A percentile compares a stretch with the other conserved stretches of the same genome.
Conservation (phyloP, 257 asterid species). For the Misopates orontium region DNA sequence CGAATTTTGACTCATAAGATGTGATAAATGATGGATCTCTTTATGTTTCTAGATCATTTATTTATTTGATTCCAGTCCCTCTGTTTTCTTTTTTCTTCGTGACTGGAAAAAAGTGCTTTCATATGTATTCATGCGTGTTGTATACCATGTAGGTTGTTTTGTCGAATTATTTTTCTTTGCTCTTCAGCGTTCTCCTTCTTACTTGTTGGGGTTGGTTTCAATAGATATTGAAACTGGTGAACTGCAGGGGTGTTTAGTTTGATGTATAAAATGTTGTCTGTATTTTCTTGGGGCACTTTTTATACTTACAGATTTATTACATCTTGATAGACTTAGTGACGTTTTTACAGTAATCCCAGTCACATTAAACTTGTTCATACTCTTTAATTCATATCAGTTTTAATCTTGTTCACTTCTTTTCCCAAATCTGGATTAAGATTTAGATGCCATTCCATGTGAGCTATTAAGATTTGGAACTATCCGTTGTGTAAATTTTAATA, state of each 20-base stretch:
- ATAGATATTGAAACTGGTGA: background rate
- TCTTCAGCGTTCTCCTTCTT: background rate
- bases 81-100: background rate
- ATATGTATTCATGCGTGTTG: conserved; percentile 7
- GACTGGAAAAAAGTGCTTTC: conserved; percentile 9
- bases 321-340: no score
- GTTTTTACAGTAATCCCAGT: no score
- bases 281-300: background rate
- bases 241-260: conserved; percentile 6
- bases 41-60: conserved; percentile 20
- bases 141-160: background rate
- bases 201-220: background rate
- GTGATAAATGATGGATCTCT: conserved; percentile 8
- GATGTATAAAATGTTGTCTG: conserved; percentile 1
- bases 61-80: conserved; percentile 19
- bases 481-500: background rate
- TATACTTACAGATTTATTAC: background rate
- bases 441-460: background rate
- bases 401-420: background rate
- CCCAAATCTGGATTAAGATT: background rate
- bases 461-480: no score
- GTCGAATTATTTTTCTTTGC: background rate
- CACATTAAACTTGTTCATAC: no score
- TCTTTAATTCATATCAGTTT: no score
- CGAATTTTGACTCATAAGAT: background rate